Evolutionary conservation across 306 rosid species (phyloP).

Genomic region (Vigna nakashimae): DNA sequence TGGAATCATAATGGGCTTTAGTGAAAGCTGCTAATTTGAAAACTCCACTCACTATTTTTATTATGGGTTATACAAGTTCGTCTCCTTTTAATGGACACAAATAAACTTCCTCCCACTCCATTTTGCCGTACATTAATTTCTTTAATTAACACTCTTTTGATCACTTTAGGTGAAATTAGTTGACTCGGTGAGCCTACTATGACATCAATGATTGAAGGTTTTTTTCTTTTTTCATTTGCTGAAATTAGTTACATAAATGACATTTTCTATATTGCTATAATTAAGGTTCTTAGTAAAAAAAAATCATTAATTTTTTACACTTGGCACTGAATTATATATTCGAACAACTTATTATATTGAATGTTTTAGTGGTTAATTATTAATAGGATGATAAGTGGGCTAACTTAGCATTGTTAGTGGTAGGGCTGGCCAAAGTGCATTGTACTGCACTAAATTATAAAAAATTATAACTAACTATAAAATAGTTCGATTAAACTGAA

Average conservation of each 20-base stretch:
- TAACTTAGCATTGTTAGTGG: no score
- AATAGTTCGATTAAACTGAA: no score
- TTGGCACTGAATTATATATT: not conserved
- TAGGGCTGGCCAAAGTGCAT: no score
- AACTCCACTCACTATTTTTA: constrained; percentile 13
- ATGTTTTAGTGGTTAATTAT: no score
- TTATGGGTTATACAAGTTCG: not conserved
- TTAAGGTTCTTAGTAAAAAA: no score
- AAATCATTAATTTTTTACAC: not conserved
- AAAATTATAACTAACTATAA: no score
- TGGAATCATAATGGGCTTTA: not conserved
- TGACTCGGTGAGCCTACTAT: not conserved
- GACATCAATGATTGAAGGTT: not conserved
- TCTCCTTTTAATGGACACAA: not conserved
- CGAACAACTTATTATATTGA: no score
- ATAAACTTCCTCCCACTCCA: not conserved
- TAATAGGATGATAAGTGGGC: no score
- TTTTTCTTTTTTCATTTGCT: not conserved
- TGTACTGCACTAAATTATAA: no score
- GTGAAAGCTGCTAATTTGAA: not conserved
- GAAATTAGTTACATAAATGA: not conserved
- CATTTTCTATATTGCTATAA: no score
- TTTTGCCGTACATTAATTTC: not conserved
- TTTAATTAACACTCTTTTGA: not conserved
- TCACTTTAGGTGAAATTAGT: not conserved